Evolutionary conservation across 306 rosid species (phyloP).

Genomic region (Glycine soja): DNA sequence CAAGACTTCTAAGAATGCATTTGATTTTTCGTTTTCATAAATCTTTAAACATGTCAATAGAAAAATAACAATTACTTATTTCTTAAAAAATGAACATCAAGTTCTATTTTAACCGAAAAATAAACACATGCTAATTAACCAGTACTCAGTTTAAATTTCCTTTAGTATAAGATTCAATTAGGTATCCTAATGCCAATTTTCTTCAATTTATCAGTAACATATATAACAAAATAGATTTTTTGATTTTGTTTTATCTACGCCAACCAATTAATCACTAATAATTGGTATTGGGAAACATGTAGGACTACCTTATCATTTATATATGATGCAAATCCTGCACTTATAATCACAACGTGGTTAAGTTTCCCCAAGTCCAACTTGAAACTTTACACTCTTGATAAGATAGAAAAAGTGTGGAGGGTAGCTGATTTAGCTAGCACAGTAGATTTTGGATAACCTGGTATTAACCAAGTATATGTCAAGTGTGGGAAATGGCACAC

Average conservation of each 20-base stretch:
- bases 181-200: too few species aligned
- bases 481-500: not conserved
- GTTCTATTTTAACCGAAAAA: not conserved
- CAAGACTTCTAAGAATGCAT: not conserved
- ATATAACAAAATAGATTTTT: not conserved
- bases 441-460: not conserved
- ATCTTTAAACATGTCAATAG: not conserved
- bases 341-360: not conserved
- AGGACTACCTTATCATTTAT: slow-evolving; percentile 41
- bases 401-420: slow-evolving; percentile 35
- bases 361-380: not conserved
- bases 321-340: not conserved
- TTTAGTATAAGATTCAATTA: not conserved
- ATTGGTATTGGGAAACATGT: slow-evolving; percentile 21
- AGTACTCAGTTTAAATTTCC: too few species aligned
- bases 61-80: not conserved
- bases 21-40: not conserved
- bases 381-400: not conserved
- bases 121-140: not conserved
- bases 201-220: too few species aligned
- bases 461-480: slow-evolving; percentile 28
- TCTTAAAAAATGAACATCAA: not conserved
- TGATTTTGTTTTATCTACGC: not conserved
- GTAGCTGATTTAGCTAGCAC: not conserved
- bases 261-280: too few species aligned